Base-by-base conservation (phyloP, 805 yeast species). In the Metschnikowia cubensis region DNA sequence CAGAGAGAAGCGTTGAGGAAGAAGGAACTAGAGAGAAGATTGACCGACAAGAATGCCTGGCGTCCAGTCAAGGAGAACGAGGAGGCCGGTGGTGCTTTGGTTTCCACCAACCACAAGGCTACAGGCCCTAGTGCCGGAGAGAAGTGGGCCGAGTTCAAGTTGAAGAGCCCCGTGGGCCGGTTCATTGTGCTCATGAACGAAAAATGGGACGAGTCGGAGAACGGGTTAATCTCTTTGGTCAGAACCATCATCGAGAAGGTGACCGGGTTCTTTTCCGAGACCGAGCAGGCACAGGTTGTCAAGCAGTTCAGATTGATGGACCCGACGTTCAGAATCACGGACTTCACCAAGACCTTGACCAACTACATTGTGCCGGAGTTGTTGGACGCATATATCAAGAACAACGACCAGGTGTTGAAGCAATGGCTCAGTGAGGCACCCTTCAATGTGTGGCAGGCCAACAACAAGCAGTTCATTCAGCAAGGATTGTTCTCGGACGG, bases 351-450 rank as follows among this genome's bases (percentile, higher is more conserved):
- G 58, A 91, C 92, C 51, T 77, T 92, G 62, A 85, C 98, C 67
- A 92, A 89, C 63, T 94, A 84, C 70, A 88, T 94, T 55, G 82
- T 94, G 50, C 99, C 99, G 10, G 99, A 94, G 69, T 82, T 94
- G 34, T 75, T 94, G 62, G 99, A 94, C 64, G 97, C 98, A 6
- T 91, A 90, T 70, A 89, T 89, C 52, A 86, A 86, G 59, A 96
- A 96, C 57, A 97, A 94, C 60, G 92, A 84, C 55, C 77, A 77
- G 45, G 84, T 84, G 18, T 77, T 94, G 66, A 88, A 91, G 68
- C 73, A 76, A 60, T 94, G 99, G 99, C 81, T 94, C 52, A 85
- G 95, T 45, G 99, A 94, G 71, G 98, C 98, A 29, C 97, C 99
- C 40, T 92, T 73, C 74, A 92, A 92, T 1, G 95, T 94, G 52